A percentile compares a stretch with the other conserved stretches of the same genome.
These are phyloP conservation scores for Chloris gayana DNA, from an alignment of 176 grass and related monocot species.

Conservation along the genomic window DNA sequence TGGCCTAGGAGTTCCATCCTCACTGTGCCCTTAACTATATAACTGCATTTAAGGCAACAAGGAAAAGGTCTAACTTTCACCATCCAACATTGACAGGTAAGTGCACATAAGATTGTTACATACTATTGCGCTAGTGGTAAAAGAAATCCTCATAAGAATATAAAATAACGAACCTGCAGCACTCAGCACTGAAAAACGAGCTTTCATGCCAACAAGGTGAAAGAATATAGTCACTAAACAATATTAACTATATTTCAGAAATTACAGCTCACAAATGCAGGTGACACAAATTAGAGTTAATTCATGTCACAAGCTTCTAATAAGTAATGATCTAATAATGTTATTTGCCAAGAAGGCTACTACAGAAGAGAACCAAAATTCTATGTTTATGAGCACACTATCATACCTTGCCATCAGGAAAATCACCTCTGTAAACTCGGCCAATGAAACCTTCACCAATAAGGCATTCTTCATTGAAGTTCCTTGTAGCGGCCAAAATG, in stretches of 20 bases:
- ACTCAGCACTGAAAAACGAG: slow-evolving; percentile 3
- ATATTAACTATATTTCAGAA: slow-evolving; percentile 23
- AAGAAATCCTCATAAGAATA: neutral
- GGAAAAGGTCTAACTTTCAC: neutral
- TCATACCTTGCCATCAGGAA: slow-evolving; percentile 86
- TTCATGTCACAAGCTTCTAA: neutral
- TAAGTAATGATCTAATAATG: slow-evolving; percentile 5
- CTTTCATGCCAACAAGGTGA: slow-evolving; percentile 1
- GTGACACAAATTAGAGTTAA: slow-evolving; percentile 23
- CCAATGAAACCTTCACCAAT: slow-evolving; percentile 85
- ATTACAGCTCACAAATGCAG: slow-evolving; percentile 8
- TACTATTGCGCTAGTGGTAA: neutral
- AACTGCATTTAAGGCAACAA: neutral
- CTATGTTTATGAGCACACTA: slow-evolving; percentile 3
- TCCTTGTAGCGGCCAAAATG: slow-evolving; percentile 72
- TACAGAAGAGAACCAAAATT: neutral
- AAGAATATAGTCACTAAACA: slow-evolving; percentile 21
- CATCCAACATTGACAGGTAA: neutral
- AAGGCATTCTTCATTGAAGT: slow-evolving; percentile 82
- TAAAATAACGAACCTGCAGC: neutral
- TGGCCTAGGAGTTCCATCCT: slow-evolving; percentile 11
- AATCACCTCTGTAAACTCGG: slow-evolving; percentile 87
- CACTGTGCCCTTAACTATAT: slow-evolving; percentile 14
- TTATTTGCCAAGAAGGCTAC: slow-evolving; percentile 1
- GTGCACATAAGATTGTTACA: neutral